Percentiles rank a stretch among this genome's conserved stretches.
phyloP scores from a whole-genome alignment of 2,329 filamentous ascomycete genomes.

The Moelleriella libera region DNA sequence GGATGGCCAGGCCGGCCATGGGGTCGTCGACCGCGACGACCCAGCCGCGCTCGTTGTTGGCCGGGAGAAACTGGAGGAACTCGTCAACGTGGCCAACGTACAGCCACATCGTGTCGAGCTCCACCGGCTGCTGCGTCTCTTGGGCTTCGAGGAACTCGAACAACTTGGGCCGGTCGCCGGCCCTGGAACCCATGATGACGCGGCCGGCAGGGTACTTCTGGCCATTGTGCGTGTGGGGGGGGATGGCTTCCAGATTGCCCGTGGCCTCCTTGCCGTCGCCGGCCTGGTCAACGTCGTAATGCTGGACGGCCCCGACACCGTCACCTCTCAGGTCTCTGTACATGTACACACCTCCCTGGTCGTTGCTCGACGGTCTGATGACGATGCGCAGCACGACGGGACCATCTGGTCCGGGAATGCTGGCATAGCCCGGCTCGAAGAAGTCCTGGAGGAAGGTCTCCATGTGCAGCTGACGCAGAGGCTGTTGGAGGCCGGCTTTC shows the following conservation, averaged over 20 bases:
- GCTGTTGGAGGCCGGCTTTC: background rate
- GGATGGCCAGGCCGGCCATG: slow-evolving; percentile 9
- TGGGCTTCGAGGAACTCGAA: slow-evolving; percentile 16
- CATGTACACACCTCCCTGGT: slow-evolving; percentile 3
- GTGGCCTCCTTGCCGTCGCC: slow-evolving; percentile 8
- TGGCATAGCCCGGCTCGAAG: slow-evolving; percentile 21
- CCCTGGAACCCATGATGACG: slow-evolving; percentile 8
- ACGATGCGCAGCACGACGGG: slow-evolving; percentile 17
- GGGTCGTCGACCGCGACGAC: slow-evolving; percentile 12
- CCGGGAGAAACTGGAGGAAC: slow-evolving; percentile 14
- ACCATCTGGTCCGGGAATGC: slow-evolving; percentile 21
- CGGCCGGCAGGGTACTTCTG: slow-evolving; percentile 10
- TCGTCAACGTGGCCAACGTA: slow-evolving; percentile 13
- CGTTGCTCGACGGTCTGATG: slow-evolving; percentile 8
- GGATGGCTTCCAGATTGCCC: slow-evolving; percentile 24
- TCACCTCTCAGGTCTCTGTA: slow-evolving; percentile 16
- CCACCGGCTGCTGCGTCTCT: slow-evolving; percentile 16
- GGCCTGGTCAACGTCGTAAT: background rate
- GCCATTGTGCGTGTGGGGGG: slow-evolving; percentile 12
- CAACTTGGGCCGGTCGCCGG: slow-evolving; percentile 6
- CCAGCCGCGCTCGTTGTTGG: slow-evolving; percentile 11
- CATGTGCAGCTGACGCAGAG: background rate
- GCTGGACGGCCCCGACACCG: slow-evolving; percentile 17
- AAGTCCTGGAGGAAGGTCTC: slow-evolving; percentile 16
- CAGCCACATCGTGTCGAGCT: slow-evolving; percentile 15